Base-by-base conservation (phyloP, 2,329 filamentous ascomycete species). In the Monilinia aucupariae region DNA sequence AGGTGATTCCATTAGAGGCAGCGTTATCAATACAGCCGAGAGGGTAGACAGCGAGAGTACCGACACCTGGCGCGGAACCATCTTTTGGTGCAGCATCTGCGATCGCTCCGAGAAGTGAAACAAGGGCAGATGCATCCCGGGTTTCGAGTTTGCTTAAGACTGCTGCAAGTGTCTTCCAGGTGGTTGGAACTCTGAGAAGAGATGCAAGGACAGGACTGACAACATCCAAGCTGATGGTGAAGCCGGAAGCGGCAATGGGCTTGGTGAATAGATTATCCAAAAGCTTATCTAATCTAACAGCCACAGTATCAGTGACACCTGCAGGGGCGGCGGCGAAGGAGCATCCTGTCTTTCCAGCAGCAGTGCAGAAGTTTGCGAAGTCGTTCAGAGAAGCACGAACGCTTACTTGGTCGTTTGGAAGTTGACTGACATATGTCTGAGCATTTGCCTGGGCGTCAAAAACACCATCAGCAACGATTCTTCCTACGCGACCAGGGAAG, bases 401-500 rank as follows among this genome's bases (percentile, higher is more conserved):
- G 15, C 56, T 64, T 2, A 63, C 17, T 53, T 68, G 65, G 47
- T 66, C 65, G 27, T 65, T 64, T 22, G 65, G 61, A 17, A 68
- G 45, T 43, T 68, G 66, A 30, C 43, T 53, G 15, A 34, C 61
- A 22, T 64, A 64, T 17, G 59, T 66, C 17, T 58, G 20, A 62
- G 82, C 83, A 9, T 79, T 69, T 39, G 79, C 67, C n/a, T 71
- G 68, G 32, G 72, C 68, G 50, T 71, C 69, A 10, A 67, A 64
- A 15, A 68, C 66, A 13, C 68, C 70, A 59, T 71, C 70, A 1
- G 68, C 47, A 15, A 79, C 69, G 34, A 81, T 65, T 12, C 77
- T 74, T 0, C 76, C 78, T 7, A 81, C 70, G 17, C 74, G 70
- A 1, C 70, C 70, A 0, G 78, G 78, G 64, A 75, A 78, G 72